Conservation (phyloP, 257 asterid species). For the Plantago major region DNA sequence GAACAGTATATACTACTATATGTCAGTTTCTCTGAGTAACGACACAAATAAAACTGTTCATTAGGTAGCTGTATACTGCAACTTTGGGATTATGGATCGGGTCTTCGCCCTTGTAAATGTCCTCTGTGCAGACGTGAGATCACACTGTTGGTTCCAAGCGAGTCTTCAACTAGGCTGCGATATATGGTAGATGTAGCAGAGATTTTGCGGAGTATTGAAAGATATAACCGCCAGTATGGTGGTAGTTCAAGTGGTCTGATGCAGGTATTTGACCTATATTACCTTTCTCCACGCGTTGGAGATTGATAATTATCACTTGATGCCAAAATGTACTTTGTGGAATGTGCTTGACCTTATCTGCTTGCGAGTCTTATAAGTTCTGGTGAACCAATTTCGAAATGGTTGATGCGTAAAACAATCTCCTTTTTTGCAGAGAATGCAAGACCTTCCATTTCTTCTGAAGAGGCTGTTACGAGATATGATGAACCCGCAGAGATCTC, state of each 20-base stretch:
- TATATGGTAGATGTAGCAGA: conserved; percentile 38
- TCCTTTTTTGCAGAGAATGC: conserved; percentile 2
- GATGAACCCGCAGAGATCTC: not conserved
- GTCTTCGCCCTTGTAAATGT: conserved; percentile 80
- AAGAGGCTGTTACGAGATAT: conserved; percentile 13
- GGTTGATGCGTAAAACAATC: conserved; percentile 14
- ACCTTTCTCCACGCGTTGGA: no score
- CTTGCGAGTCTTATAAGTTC: not conserved
- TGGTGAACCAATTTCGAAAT: conserved; percentile 12
- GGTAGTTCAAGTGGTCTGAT: conserved; percentile 43
- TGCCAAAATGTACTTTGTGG: no score
- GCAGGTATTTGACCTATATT: no score
- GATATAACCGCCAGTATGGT: conserved; percentile 79
- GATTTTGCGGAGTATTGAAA: conserved; percentile 55
- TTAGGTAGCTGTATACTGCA: conserved; percentile 75
- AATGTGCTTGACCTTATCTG: no score
- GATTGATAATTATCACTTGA: no score
- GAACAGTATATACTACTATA: no score
- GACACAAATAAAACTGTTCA: conserved; percentile 1
- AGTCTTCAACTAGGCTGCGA: conserved; percentile 47
- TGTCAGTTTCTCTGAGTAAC: conserved; percentile 6
- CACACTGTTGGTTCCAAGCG: conserved; percentile 81
- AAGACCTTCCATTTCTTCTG: not conserved
- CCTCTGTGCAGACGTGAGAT: conserved; percentile 90
- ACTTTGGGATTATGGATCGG: conserved; percentile 81